Evolutionary conservation across 2,329 filamentous ascomycete genomes (phyloP).

Genomic region (Fusarium caatingaense): DNA sequence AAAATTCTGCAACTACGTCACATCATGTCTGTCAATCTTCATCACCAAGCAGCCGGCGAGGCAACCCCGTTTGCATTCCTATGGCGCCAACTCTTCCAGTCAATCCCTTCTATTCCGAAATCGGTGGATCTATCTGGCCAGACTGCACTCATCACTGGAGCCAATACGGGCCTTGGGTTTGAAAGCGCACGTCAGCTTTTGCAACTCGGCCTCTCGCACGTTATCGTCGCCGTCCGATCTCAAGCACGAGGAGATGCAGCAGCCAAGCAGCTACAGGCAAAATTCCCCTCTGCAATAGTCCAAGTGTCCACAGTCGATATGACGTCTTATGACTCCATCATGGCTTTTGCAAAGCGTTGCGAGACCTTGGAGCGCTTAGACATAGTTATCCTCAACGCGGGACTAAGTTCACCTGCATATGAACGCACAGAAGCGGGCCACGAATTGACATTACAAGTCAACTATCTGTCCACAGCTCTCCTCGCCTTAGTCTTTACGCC

Average conservation of each 20-base stretch:
- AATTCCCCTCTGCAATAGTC: neutral
- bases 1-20: no score
- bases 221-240: neutral
- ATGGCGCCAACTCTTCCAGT: no score
- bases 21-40: no score
- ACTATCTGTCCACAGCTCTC: no score
- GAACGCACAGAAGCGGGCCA: no score
- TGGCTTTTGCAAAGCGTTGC: neutral
- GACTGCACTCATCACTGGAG: neutral
- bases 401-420: neutral
- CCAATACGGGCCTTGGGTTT: neutral
- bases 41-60: no score
- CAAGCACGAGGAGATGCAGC: neutral
- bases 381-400: neutral
- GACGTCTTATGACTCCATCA: neutral
- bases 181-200: neutral
- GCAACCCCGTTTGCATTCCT: no score
- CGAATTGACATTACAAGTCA: no score
- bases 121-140: no score
- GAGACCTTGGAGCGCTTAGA: neutral
- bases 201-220: neutral
- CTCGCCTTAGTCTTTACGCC: no score
- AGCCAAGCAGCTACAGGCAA: neutral
- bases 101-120: no score
- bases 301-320: neutral